Percentiles rank a stretch among this genome's conserved stretches.
phyloP scores from a whole-genome alignment of 2,329 filamentous ascomycete genomes.

The Calonectria montana region DNA sequence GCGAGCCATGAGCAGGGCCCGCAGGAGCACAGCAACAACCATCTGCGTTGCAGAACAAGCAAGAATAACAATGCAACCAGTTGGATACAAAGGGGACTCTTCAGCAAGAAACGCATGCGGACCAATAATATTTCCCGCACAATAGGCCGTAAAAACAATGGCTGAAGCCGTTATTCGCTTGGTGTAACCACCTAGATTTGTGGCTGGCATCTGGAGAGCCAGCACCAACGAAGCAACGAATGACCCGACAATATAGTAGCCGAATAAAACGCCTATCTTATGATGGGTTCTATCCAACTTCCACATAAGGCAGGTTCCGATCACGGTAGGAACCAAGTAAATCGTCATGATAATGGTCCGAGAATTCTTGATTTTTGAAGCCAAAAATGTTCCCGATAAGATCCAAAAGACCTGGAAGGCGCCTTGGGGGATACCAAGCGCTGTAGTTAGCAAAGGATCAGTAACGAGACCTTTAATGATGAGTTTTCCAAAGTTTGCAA shows the following conservation, averaged over 20 bases:
- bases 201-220: slow-evolving; percentile 62
- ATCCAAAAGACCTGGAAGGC: slow-evolving; percentile 64
- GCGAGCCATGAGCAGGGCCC: slow-evolving; percentile 21
- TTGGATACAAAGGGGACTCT: slow-evolving; percentile 61
- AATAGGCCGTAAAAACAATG: slow-evolving; percentile 59
- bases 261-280: slow-evolving; percentile 58
- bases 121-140: slow-evolving; percentile 39
- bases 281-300: slow-evolving; percentile 52
- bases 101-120: slow-evolving; percentile 53
- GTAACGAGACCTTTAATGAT: slow-evolving; percentile 59
- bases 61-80: slow-evolving; percentile 57
- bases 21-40: slow-evolving; percentile 28
- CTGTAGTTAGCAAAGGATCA: slow-evolving; percentile 51
- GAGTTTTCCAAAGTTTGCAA: slow-evolving; percentile 64
- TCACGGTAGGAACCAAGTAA: slow-evolving; percentile 61
- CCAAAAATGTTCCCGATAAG: slow-evolving; percentile 61
- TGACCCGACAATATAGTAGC: slow-evolving; percentile 61
- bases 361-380: slow-evolving; percentile 59
- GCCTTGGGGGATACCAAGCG: slow-evolving; percentile 63
- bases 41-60: slow-evolving; percentile 32
- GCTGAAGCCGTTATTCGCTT: slow-evolving; percentile 59
- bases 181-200: slow-evolving; percentile 60
- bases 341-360: slow-evolving; percentile 62
- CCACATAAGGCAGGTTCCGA: slow-evolving; percentile 61
- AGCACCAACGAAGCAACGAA: slow-evolving; percentile 65